Evolutionary conservation across 1,139 yeast genomes (phyloP).

Genomic region (Lodderomyces metapsilosis): DNA sequence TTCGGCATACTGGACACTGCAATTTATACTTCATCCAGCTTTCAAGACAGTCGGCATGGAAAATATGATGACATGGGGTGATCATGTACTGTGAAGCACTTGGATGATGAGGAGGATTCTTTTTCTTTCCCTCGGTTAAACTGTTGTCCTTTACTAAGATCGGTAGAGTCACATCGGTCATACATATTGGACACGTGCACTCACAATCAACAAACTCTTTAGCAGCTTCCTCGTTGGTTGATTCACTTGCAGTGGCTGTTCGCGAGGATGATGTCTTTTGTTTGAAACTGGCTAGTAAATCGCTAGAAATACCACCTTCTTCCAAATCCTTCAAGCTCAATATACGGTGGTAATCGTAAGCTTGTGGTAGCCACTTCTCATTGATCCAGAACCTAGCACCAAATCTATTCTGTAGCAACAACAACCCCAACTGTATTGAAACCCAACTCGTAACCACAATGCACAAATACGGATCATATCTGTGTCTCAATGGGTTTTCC

Average conservation of each 20-base stretch:
- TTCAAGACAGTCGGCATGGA: slow-evolving; percentile 84
- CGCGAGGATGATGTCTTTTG: slow-evolving; percentile 6
- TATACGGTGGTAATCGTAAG: slow-evolving; percentile 78
- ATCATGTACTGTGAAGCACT: slow-evolving; percentile 59
- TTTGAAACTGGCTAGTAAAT: slow-evolving; percentile 28
- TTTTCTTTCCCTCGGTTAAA: slow-evolving; percentile 14
- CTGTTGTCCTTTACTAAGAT: slow-evolving; percentile 27
- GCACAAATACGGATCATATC: slow-evolving; percentile 52
- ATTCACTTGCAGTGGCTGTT: slow-evolving; percentile 11
- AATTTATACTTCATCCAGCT: slow-evolving; percentile 91
- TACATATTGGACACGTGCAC: slow-evolving; percentile 84
- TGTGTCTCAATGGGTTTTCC: slow-evolving; percentile 50
- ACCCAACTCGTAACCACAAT: slow-evolving; percentile 51
- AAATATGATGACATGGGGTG: slow-evolving; percentile 89
- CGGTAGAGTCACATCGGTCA: slow-evolving; percentile 70
- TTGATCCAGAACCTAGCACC: slow-evolving; percentile 89
- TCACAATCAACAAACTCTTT: slow-evolving; percentile 29
- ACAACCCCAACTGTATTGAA: slow-evolving; percentile 49
- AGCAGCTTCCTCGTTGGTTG: slow-evolving; percentile 14
- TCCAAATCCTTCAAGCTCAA: slow-evolving; percentile 63
- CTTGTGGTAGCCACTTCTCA: slow-evolving; percentile 67
- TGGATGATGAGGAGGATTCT: slow-evolving; percentile 18
- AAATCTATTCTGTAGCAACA: slow-evolving; percentile 60
- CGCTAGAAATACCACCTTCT: slow-evolving; percentile 44
- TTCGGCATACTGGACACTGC: slow-evolving; percentile 93